These are phyloP conservation scores for Nowakowskiella sp. DNA, from an alignment of 192 early-diverging fungal genomes.

Conservation along the genomic window DNA sequence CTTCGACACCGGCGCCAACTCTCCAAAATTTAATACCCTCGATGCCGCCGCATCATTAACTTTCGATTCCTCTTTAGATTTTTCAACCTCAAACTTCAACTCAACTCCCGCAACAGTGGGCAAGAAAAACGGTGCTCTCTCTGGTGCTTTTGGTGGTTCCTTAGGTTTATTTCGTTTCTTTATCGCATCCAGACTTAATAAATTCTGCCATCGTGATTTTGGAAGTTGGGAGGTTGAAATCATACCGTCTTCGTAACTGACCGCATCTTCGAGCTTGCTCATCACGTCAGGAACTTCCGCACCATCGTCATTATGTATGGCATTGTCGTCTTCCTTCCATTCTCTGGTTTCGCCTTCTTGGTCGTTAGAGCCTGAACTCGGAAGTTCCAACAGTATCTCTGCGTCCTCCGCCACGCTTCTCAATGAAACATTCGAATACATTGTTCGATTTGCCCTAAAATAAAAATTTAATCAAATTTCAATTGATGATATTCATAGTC, in stretches of 20 bases:
- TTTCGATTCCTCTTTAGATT: constrained; percentile 23
- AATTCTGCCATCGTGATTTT: constrained; percentile 81
- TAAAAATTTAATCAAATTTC: neutral
- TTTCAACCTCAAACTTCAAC: constrained; percentile 52
- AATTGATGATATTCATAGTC: neutral
- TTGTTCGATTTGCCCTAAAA: constrained; percentile 63
- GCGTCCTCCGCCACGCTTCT: constrained; percentile 54
- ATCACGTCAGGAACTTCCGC: neutral
- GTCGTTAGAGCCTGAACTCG: constrained; percentile 40
- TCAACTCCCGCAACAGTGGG: constrained; percentile 65
- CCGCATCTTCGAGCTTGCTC: too few relatives aligned
- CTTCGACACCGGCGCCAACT: constrained; percentile 50
- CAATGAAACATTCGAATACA: constrained; percentile 66
- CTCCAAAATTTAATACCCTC: constrained; percentile 32
- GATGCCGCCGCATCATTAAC: constrained; percentile 23
- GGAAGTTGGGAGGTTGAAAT: constrained; percentile 77
- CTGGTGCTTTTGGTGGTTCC: constrained; percentile 80
- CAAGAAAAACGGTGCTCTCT: constrained; percentile 91
- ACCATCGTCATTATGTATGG: constrained; percentile 1
- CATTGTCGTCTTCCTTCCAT: constrained; percentile 5
- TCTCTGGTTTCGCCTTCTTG: constrained; percentile 23
- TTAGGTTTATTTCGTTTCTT: constrained; percentile 89
- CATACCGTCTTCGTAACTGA: constrained; percentile 66
- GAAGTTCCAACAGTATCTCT: constrained; percentile 4
- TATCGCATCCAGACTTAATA: constrained; percentile 82